Conservation (phyloP, 495 filamentous ascomycete species). For the Aspergillus sparsus region DNA sequence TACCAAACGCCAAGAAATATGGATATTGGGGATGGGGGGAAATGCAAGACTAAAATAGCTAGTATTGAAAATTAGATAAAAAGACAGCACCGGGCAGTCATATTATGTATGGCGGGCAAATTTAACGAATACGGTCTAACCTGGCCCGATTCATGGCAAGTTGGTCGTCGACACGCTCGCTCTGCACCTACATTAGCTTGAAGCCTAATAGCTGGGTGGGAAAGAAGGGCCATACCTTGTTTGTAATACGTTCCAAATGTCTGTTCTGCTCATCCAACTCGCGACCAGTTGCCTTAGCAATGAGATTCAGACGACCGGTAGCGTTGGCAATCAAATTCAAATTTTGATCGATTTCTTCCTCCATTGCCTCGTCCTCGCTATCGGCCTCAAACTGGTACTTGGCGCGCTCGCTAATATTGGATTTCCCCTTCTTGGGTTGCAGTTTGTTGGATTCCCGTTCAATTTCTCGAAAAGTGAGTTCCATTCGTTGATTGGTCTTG, state of each 20-base stretch:
- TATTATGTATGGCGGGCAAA: constrained; percentile 1
- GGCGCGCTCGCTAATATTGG: constrained; percentile 63
- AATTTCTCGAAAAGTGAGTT: constrained; percentile 59
- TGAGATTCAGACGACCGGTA: constrained; percentile 61
- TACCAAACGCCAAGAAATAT: constrained; percentile 22
- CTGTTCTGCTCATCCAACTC: constrained; percentile 77
- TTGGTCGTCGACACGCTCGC: constrained; percentile 70
- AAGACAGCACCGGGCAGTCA: constrained; percentile 41
- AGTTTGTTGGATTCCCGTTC: constrained; percentile 41
- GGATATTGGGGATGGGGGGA: constrained; percentile 1
- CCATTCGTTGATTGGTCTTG: constrained; percentile 57
- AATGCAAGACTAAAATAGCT: not conserved
- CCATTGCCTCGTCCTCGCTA: constrained; percentile 73
- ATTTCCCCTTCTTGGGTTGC: constrained; percentile 39
- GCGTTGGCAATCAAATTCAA: constrained; percentile 60
- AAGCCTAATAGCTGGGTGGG: constrained; percentile 6
- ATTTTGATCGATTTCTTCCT: constrained; percentile 69
- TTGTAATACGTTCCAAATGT: constrained; percentile 69
- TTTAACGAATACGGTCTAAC: constrained; percentile 61
- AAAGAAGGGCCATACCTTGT: constrained; percentile 55
- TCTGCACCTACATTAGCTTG: constrained; percentile 45
- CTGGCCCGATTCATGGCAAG: constrained; percentile 67
- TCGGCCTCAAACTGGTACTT: constrained; percentile 83
- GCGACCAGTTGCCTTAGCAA: constrained; percentile 68
- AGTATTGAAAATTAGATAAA: constrained; percentile 20